Base-by-base conservation (phyloP, 1,284 basidiomycete species). In the Rhodotorula glutinis region DNA sequence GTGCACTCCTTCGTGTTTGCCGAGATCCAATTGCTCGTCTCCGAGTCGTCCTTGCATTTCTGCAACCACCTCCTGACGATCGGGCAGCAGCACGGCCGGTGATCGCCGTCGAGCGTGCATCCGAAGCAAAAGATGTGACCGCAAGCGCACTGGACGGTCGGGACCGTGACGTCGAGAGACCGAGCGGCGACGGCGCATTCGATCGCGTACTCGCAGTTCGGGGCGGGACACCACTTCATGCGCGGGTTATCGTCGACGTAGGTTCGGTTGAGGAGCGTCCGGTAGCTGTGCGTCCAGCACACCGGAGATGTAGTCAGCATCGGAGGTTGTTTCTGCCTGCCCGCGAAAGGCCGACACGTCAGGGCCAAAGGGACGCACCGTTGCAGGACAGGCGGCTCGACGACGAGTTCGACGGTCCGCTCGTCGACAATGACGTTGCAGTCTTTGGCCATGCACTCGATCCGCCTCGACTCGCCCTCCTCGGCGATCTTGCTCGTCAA, bases 1-100 rank as follows among this genome's bases (percentile, higher is more conserved):
- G 87, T 85, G 78, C 95, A 98, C 79, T 98, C 95, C 82, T 98
- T 98, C 58, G 95, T 98, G 79, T 98, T 97, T 74, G 93, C 97
- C 83, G 91, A 92, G 81, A 98, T 94, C 95, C 95, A 98, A 78
- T 98, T 98, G 49, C 93, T 92, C 25, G 95, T 98, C 82, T 98
- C 96, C 73, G 90, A 92, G 78, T 98, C 95, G 78, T 98, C 95
- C 63, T 87, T 87, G 79, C 95, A 98, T 80, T 98, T 98, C 84
- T 91, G 92, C 76, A 96, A 81, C 96, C 96, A 98, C 80, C 92
- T 84, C 82, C 85, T 89, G 74, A 93, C 91, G 33, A 96, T 87
- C 16, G 82, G 83, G 80, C 95, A 98, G 57, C 96, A 85, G 53
- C 95, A 87, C 0, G 95, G 95, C 40, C 92, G 85, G 78, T 98